A percentile compares a stretch with the other conserved stretches of the same genome.
Conservation (phyloP, 352 stramenopile genomes). For the Phytopythium oedochilum region DNA sequence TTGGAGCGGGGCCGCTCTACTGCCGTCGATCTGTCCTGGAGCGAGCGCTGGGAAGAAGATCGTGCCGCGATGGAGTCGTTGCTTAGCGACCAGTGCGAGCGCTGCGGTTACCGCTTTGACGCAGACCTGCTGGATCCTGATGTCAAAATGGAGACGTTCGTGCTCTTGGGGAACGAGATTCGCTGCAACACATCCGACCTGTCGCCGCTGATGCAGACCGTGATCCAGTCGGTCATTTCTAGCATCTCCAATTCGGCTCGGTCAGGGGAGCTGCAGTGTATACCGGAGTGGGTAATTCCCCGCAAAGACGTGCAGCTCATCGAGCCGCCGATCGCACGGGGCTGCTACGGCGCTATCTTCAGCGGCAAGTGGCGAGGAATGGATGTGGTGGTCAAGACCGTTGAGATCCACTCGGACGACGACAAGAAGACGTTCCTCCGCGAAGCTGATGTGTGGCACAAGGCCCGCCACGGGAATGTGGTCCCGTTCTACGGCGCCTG, state of each 20-base stretch:
- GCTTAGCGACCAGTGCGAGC: not conserved
- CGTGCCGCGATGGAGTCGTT: not conserved
- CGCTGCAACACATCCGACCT: not conserved
- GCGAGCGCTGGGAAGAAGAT: not conserved
- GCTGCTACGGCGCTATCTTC: not conserved
- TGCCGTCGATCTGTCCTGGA: too few relatives aligned
- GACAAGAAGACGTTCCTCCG: not conserved
- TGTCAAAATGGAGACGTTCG: not conserved
- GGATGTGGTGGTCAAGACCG: not conserved
- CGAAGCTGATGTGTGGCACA: not conserved
- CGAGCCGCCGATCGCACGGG: not conserved
- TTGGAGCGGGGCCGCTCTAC: too few relatives aligned
- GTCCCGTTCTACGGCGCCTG: not conserved
- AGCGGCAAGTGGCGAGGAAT: not conserved
- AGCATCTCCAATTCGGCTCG: not conserved
- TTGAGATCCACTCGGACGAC: not conserved
- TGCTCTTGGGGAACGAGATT: not conserved
- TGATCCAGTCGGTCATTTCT: not conserved
- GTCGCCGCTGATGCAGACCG: not conserved
- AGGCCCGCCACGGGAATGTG: not conserved
- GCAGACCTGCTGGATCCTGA: not conserved
- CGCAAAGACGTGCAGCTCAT: not conserved
- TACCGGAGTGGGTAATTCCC: not conserved
- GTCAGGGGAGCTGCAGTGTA: not conserved
- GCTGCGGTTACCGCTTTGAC: not conserved